Evolutionary conservation across 345 rosid species (phyloP).

Genomic region (Syzygium aromaticum): DNA sequence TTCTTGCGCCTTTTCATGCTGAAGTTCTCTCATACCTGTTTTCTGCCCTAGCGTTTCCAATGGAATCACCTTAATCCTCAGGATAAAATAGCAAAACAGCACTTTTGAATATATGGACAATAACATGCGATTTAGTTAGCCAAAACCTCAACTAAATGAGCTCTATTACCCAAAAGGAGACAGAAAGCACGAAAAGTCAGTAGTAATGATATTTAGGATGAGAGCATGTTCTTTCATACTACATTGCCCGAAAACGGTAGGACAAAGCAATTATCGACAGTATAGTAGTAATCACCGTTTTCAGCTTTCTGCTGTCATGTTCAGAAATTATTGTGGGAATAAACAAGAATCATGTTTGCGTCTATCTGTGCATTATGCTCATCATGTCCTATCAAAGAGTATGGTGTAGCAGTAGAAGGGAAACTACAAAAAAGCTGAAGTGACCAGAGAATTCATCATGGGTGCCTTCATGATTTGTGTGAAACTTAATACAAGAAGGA

Average conservation of each 20-base stretch:
- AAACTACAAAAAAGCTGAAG: not conserved
- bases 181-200: not conserved
- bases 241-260: not conserved
- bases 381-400: not conserved
- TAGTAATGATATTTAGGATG: not conserved
- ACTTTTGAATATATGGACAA: not conserved
- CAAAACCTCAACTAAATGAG: not conserved
- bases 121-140: not conserved
- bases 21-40: slow-evolving; percentile 45
- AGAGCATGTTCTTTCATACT: not conserved
- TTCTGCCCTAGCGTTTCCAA: slow-evolving; percentile 61
- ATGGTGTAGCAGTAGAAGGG: not conserved
- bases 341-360: not conserved
- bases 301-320: not conserved
- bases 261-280: not conserved
- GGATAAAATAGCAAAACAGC: not conserved
- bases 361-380: not conserved
- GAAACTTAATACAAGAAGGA: not conserved
- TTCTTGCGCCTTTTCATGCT: not conserved
- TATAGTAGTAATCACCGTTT: not conserved
- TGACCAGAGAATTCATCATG: not conserved
- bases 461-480: not conserved
- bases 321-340: not conserved
- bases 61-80: not conserved
- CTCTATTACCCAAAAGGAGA: not conserved